Conservation (phyloP, 768 basidiomycete species). For the Rhodotorula babjevae region DNA sequence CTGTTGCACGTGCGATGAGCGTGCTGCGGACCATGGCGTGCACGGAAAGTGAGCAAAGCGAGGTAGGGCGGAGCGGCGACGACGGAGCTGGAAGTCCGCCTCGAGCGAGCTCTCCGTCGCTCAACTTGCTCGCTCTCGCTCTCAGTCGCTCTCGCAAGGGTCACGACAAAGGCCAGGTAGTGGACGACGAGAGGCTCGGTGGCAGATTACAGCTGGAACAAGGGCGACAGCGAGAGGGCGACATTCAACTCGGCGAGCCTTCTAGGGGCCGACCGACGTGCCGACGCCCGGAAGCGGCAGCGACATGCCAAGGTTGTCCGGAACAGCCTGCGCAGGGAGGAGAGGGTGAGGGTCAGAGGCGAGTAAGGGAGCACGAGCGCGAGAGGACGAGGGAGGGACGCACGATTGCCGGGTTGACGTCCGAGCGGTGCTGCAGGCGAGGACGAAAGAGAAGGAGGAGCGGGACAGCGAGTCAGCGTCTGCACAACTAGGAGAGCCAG, state of each 20-base stretch:
- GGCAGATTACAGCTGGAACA: no score
- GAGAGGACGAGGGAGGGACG: background rate
- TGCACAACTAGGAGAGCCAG: background rate
- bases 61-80: no score
- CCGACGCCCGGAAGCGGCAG: conserved; percentile 16
- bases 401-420: conserved; percentile 1
- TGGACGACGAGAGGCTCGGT: no score
- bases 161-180: no score
- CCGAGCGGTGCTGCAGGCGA: background rate
- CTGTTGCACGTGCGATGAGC: conserved; percentile 34
- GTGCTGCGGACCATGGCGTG: conserved; percentile 31
- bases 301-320: conserved; percentile 35
- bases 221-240: background rate
- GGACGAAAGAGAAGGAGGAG: no score
- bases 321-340: conserved; percentile 8
- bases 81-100: no score
- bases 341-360: background rate
- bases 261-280: background rate
- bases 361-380: background rate
- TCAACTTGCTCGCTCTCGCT: no score
- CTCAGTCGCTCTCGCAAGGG: no score
- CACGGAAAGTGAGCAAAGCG: no score
- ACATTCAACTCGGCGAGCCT: background rate
- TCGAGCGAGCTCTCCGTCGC: no score
- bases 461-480: background rate